A percentile compares a stretch with the other conserved stretches of the same genome.
Evolutionary conservation across 2,329 filamentous ascomycete species (phyloP).

Genomic region (Pestalotiopsis sp.): DNA sequence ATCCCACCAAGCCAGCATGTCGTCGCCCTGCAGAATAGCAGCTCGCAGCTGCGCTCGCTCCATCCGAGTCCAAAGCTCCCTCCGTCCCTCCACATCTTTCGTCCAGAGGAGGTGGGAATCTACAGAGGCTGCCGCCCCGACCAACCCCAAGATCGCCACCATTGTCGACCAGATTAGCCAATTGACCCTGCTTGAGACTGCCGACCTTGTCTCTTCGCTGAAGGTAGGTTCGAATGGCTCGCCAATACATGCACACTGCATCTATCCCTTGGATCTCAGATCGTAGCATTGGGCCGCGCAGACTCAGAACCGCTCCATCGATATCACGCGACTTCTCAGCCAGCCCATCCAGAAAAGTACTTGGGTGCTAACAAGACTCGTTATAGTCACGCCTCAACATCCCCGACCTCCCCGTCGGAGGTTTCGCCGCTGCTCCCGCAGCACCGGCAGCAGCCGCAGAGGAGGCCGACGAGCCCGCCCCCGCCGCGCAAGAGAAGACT

Average conservation of each 20-base stretch:
- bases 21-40: constrained; percentile 62
- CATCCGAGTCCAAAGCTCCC: constrained; percentile 49
- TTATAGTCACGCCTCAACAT: constrained; percentile 88
- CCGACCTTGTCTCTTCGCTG: constrained; percentile 88
- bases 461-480: constrained; percentile 86
- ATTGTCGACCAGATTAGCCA: constrained; percentile 99
- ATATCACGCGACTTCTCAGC: background rate
- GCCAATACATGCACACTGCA: background rate
- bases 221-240: constrained; percentile 63
- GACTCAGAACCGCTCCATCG: background rate
- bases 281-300: background rate
- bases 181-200: constrained; percentile 96
- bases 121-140: constrained; percentile 66
- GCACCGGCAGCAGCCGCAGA: constrained; percentile 65
- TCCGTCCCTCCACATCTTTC: constrained; percentile 46
- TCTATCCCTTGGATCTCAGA: background rate
- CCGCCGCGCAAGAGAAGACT: constrained; percentile 90
- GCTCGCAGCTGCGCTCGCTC: constrained; percentile 65
- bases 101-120: constrained; percentile 81
- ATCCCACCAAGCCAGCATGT: constrained; percentile 47
- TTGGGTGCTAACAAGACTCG: constrained; percentile 14
- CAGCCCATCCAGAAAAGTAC: background rate
- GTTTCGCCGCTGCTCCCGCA: constrained; percentile 73
- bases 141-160: constrained; percentile 86
- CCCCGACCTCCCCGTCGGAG: constrained; percentile 92